Conservation (phyloP, 768 basidiomycete species). For the Grammothele lineata region DNA sequence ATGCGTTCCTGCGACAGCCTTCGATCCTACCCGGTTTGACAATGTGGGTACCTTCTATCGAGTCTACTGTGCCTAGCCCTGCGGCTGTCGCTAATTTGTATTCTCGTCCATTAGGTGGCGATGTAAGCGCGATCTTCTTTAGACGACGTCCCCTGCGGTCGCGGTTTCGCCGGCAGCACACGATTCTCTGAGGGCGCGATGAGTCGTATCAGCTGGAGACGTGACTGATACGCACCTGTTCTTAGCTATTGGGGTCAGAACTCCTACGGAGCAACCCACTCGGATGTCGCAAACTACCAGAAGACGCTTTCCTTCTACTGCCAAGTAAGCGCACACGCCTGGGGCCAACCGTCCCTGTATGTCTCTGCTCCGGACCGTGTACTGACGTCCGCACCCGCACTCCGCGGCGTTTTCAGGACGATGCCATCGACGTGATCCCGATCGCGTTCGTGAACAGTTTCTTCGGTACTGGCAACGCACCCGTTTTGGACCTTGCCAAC, state of each 20-base stretch:
- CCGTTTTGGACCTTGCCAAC: constrained; percentile 66
- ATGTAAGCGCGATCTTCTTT: constrained; percentile 39
- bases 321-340: constrained; percentile 43
- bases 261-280: constrained; percentile 58
- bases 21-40: constrained; percentile 56
- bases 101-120: constrained; percentile 54
- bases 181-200: no score
- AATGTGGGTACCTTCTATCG: constrained; percentile 47
- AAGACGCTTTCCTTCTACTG: constrained; percentile 62
- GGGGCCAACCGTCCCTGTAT: not conserved
- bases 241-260: constrained; percentile 73
- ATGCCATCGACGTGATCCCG: constrained; percentile 64
- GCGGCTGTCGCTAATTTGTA: no score
- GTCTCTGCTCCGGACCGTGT: constrained; percentile 1
- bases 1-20: constrained; percentile 31
- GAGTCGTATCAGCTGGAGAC: no score
- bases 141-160: constrained; percentile 1
- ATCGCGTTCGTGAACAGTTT: constrained; percentile 67
- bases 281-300: constrained; percentile 52
- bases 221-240: no score
- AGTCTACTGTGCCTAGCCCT: no score
- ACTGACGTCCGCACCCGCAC: no score
- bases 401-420: constrained; percentile 45
- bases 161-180: not conserved
- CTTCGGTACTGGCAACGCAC: constrained; percentile 57